Evolutionary conservation across 345 rosid species (phyloP).

Genomic region (Aethionema arabicum): DNA sequence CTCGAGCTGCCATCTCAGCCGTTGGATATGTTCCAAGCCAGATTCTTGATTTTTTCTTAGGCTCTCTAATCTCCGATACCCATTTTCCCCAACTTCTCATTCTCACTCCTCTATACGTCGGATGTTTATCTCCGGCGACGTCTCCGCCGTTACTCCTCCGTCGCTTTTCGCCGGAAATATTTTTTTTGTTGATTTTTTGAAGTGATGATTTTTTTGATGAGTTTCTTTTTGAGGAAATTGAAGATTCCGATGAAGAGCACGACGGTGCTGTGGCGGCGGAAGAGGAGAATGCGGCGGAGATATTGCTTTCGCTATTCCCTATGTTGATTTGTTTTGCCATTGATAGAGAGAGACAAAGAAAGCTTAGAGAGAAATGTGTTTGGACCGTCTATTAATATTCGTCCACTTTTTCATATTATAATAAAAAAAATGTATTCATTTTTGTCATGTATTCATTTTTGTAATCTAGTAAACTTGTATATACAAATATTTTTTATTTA

Average conservation of each 20-base stretch:
- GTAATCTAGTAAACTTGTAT: too few relatives aligned
- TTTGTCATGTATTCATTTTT: too few relatives aligned
- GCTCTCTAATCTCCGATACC: conserved; percentile 92
- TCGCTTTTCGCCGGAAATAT: conserved; percentile 15
- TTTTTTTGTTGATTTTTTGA: background rate
- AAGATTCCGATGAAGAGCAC: conserved; percentile 28
- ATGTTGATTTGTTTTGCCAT: conserved; percentile 42
- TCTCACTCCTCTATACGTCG: conserved; percentile 78
- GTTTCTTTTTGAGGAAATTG: conserved; percentile 16
- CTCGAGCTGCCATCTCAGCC: conserved; percentile 96
- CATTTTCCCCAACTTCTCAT: conserved; percentile 95
- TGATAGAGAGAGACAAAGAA: conserved; percentile 31
- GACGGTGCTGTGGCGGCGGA: conserved; percentile 25
- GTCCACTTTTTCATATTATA: conserved; percentile 23
- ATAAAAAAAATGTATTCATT: conserved; percentile 12
- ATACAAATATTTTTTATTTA: too few relatives aligned
- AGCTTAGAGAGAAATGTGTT: conserved; percentile 33
- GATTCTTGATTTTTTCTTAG: conserved; percentile 85
- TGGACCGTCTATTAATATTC: conserved; percentile 35
- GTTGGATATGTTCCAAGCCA: conserved; percentile 92
- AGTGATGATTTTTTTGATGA: conserved; percentile 33
- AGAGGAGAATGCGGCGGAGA: conserved; percentile 27
- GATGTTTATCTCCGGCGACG: conserved; percentile 29
- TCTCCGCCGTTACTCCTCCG: conserved; percentile 6
- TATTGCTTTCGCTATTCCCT: conserved; percentile 40